Evolutionary conservation across 1,139 yeast species (phyloP).

Genomic region (Saccharomyces hybrid): DNA sequence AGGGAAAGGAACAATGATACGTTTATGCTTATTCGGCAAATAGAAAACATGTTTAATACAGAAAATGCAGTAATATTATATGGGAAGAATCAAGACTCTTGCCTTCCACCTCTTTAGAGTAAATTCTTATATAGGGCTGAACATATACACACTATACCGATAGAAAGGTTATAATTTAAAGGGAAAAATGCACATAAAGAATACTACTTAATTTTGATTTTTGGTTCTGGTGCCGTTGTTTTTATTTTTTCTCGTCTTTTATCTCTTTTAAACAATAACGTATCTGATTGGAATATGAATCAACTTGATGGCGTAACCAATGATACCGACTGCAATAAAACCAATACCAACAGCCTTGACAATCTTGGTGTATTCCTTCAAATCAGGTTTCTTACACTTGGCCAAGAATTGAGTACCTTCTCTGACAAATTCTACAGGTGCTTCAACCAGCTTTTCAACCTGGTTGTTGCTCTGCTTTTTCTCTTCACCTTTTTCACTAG

Average conservation of each 20-base stretch:
- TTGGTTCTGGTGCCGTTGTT: neutral
- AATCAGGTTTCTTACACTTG: constrained; percentile 90
- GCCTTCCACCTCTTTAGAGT: neutral
- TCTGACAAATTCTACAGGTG: constrained; percentile 83
- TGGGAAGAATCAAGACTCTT: neutral
- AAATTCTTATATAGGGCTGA: neutral
- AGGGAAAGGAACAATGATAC: neutral
- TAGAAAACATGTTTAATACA: neutral
- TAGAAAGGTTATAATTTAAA: neutral
- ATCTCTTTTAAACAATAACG: constrained; percentile 63
- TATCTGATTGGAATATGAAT: constrained; percentile 96
- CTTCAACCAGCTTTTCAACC: constrained; percentile 76
- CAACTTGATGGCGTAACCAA: constrained; percentile 91
- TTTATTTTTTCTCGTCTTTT: constrained; percentile 4
- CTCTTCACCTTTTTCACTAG: constrained; percentile 14
- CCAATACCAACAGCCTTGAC: constrained; percentile 96
- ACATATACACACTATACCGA: neutral
- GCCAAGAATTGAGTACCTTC: constrained; percentile 83
- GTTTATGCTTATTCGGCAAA: neutral
- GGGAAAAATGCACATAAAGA: neutral
- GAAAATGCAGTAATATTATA: neutral
- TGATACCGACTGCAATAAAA: constrained; percentile 94
- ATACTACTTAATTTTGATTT: neutral
- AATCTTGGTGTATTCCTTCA: constrained; percentile 79
- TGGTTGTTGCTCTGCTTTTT: constrained; percentile 16